Evolutionary conservation across 2,329 filamentous ascomycete genomes (phyloP).

Genomic region (Emmonsia crescens): DNA sequence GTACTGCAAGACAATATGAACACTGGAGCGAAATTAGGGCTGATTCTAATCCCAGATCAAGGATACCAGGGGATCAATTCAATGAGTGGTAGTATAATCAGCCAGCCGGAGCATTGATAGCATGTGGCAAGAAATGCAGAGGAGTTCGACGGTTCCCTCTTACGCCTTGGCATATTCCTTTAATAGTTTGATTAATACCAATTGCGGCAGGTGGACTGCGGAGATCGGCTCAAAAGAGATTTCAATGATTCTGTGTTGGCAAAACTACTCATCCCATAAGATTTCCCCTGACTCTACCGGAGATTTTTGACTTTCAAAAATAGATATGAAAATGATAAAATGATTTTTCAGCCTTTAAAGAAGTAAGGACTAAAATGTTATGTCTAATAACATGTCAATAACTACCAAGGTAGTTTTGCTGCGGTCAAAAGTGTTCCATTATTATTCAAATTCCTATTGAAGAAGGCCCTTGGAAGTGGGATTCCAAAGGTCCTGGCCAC

Average conservation of each 20-base stretch:
- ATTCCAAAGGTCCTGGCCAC: too few relatives aligned
- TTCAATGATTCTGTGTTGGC: neutral
- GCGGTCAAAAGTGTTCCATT: too few relatives aligned
- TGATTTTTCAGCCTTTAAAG: too few relatives aligned
- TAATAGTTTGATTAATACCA: neutral
- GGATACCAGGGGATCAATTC: neutral
- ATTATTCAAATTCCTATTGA: too few relatives aligned
- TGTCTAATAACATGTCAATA: too few relatives aligned
- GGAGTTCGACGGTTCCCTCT: neutral
- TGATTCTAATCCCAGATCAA: neutral
- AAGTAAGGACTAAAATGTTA: too few relatives aligned
- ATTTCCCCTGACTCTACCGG: neutral
- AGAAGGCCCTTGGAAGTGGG: too few relatives aligned
- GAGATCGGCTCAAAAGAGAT: neutral
- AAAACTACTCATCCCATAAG: neutral
- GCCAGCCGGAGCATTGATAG: neutral
- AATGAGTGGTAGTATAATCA: neutral
- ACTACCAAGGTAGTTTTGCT: too few relatives aligned
- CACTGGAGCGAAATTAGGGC: neutral
- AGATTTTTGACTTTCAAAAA: neutral
- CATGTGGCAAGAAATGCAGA: neutral
- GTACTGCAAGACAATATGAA: neutral
- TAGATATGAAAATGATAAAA: neutral
- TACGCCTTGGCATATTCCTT: neutral
- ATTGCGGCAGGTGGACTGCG: neutral